phyloP scores from a whole-genome alignment of 306 rosid genomes.

The Fragaria iinumae region DNA sequence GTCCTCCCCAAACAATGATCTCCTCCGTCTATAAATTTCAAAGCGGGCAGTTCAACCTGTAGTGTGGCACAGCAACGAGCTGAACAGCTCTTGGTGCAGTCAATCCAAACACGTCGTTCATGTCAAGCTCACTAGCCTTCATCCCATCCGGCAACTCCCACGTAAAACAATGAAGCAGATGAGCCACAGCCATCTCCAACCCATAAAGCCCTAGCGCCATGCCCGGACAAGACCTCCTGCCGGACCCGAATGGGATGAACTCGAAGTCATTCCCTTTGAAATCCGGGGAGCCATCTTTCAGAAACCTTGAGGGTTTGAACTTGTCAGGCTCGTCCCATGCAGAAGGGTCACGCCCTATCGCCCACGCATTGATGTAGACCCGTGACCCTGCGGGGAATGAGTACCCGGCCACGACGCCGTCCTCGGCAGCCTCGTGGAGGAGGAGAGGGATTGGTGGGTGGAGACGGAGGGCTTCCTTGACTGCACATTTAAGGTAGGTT shows the following conservation, averaged over 20 bases:
- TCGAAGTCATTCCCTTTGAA: constrained; percentile 53
- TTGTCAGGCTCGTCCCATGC: constrained; percentile 45
- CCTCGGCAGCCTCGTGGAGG: constrained; percentile 46
- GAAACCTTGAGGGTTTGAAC: constrained; percentile 47
- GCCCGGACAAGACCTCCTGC: constrained; percentile 55
- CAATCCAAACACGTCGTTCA: constrained; percentile 56
- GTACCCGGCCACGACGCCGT: constrained; percentile 32
- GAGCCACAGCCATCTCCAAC: constrained; percentile 45
- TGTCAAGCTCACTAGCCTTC: constrained; percentile 46
- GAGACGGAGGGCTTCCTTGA: constrained; percentile 56
- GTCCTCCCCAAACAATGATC: not conserved
- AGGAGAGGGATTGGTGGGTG: constrained; percentile 62
- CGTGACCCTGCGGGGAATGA: constrained; percentile 37
- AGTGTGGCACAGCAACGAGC: constrained; percentile 46
- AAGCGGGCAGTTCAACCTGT: constrained; percentile 34
- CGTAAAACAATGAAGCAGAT: constrained; percentile 46
- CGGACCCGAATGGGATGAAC: constrained; percentile 58
- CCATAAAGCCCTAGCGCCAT: constrained; percentile 54
- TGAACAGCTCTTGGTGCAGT: constrained; percentile 52
- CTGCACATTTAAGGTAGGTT: constrained; percentile 31
- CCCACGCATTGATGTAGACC: constrained; percentile 52
- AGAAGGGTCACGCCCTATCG: constrained; percentile 37
- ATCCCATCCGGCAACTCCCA: constrained; percentile 55
- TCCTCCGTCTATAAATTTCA: not conserved
- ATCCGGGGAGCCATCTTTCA: constrained; percentile 32